A percentile compares a stretch with the other conserved stretches of the same genome.
Evolutionary conservation across 768 basidiomycete species (phyloP).

Genomic region (Boletus vinaceobasis): DNA sequence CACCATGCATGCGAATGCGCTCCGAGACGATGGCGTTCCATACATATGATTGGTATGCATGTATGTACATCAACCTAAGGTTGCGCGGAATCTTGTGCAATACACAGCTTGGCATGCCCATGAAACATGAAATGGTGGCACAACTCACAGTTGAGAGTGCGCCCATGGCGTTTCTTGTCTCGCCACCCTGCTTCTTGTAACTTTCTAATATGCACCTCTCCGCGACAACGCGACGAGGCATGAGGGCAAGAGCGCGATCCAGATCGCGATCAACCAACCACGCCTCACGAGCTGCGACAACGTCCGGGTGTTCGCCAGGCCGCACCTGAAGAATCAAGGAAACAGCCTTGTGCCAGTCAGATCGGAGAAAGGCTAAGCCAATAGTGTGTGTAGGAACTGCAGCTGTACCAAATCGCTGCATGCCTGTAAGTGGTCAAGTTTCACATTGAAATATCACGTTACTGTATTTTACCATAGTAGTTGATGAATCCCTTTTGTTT

Average conservation of each 20-base stretch:
- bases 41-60: constrained; percentile 97
- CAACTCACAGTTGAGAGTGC: constrained; percentile 74
- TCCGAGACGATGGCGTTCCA: constrained; percentile 98
- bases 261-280: constrained; percentile 85
- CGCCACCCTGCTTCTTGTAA: constrained; percentile 75
- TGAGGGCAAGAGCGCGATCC: constrained; percentile 74
- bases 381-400: constrained; percentile 94
- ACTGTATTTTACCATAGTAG: constrained; percentile 71
- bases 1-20: constrained; percentile 76
- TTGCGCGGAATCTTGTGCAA: constrained; percentile 85
- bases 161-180: constrained; percentile 81
- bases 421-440: constrained; percentile 52
- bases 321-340: constrained; percentile 77
- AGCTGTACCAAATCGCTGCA: constrained; percentile 99
- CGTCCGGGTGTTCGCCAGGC: constrained; percentile 91
- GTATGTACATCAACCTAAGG: constrained; percentile 94
- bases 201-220: constrained; percentile 91
- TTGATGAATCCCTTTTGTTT: constrained; percentile 92
- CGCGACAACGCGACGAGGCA: constrained; percentile 91
- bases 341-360: constrained; percentile 87
- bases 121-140: not conserved
- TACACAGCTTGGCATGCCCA: constrained; percentile 1
- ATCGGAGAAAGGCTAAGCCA: constrained; percentile 83
- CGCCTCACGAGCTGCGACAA: constrained; percentile 76
- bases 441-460: not conserved